Conservation (phyloP, 805 yeast genomes). For the Candida tallmaniae region DNA sequence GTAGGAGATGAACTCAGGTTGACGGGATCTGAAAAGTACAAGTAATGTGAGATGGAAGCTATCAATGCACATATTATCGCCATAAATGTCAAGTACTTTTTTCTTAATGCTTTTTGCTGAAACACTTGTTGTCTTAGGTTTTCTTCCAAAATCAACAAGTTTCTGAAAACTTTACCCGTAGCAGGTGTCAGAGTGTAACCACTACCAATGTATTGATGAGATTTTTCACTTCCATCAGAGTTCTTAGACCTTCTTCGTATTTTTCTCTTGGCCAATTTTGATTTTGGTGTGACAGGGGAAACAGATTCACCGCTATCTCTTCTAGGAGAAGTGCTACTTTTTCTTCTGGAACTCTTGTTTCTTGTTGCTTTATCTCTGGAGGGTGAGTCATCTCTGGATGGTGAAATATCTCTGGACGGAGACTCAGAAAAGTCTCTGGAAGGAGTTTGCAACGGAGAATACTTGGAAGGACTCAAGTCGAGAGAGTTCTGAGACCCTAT, state of each 20-base stretch:
- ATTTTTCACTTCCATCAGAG: slow-evolving; percentile 22
- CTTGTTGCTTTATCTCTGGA: slow-evolving; percentile 5
- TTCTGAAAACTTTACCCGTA: slow-evolving; percentile 73
- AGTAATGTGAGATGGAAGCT: slow-evolving; percentile 36
- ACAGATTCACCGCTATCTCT: slow-evolving; percentile 11
- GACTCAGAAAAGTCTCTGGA: slow-evolving; percentile 1
- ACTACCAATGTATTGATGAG: slow-evolving; percentile 17
- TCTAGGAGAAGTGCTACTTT: slow-evolving; percentile 10
- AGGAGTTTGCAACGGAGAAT: background rate
- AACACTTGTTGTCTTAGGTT: slow-evolving; percentile 74
- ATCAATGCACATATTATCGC: slow-evolving; percentile 36
- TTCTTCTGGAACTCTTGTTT: slow-evolving; percentile 6
- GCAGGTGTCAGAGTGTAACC: slow-evolving; percentile 39
- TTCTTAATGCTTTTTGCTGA: slow-evolving; percentile 63
- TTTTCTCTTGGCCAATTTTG: slow-evolving; percentile 18
- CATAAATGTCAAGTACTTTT: slow-evolving; percentile 55
- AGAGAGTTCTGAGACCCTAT: slow-evolving; percentile 28
- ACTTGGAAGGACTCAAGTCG: slow-evolving; percentile 15
- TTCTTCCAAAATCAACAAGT: slow-evolving; percentile 80
- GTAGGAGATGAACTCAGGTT: slow-evolving; percentile 24
- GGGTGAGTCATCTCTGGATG: slow-evolving; percentile 5
- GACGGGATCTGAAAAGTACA: slow-evolving; percentile 23
- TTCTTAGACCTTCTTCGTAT: slow-evolving; percentile 20
- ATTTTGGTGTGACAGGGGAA: slow-evolving; percentile 17
- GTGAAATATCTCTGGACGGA: slow-evolving; percentile 4